phyloP scores from a whole-genome alignment of 768 basidiomycete species.

The Suillus tomentosus region DNA sequence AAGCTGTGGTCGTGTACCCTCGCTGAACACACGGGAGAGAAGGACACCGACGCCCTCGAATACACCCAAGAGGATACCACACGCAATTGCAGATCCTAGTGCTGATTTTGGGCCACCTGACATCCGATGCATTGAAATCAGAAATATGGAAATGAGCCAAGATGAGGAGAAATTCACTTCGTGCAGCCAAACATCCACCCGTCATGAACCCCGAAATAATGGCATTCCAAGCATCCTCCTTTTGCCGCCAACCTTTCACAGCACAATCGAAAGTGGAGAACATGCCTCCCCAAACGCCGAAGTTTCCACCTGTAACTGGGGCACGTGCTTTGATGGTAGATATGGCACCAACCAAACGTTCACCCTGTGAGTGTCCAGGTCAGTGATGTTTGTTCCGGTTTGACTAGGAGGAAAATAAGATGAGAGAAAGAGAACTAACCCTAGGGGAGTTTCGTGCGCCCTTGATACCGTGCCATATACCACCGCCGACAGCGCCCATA shows the following conservation, averaged over 20 bases:
- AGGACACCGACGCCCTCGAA: conserved; percentile 96
- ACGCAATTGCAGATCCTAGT: conserved; percentile 90
- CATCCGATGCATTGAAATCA: neutral
- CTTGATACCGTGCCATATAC: conserved; percentile 98
- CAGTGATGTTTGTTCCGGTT: neutral
- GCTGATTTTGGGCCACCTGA: conserved; percentile 92
- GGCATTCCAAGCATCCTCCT: conserved; percentile 99
- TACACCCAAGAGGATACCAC: conserved; percentile 93
- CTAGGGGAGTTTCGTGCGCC: conserved; percentile 95
- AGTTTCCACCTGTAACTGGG: conserved; percentile 97
- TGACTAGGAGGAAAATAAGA: neutral
- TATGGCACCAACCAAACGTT: conserved; percentile 90
- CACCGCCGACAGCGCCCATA: conserved; percentile 97
- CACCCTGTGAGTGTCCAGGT: conserved; percentile 59
- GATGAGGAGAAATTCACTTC: conserved; percentile 63
- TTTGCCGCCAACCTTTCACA: conserved; percentile 94
- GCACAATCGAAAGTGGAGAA: conserved; percentile 99
- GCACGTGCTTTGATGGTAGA: conserved; percentile 98
- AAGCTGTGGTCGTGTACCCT: conserved; percentile 77
- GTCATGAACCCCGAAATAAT: conserved; percentile 99
- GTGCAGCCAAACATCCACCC: conserved; percentile 90
- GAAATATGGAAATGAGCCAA: neutral
- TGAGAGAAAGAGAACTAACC: conserved; percentile 46
- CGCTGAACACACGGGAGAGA: conserved; percentile 85
- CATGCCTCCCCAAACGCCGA: conserved; percentile 96